Conservation (phyloP, 805 yeast species). For the Candida orba region DNA sequence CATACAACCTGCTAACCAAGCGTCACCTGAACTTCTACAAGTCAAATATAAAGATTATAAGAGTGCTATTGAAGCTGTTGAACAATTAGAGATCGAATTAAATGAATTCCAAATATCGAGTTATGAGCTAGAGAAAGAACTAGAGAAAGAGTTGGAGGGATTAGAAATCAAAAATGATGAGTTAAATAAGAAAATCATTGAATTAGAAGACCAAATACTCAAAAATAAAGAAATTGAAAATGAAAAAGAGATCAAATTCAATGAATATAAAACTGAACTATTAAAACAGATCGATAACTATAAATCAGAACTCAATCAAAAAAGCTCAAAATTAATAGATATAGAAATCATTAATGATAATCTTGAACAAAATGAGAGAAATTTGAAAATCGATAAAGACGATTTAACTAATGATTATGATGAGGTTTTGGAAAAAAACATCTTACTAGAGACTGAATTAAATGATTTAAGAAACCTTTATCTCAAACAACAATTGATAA, state of each 20-base stretch:
- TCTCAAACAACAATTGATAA: constrained; percentile 20
- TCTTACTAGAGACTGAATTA: constrained; percentile 33
- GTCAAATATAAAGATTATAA: constrained; percentile 23
- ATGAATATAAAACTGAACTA: constrained; percentile 16
- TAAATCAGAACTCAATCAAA: constrained; percentile 25
- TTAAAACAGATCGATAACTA: constrained; percentile 18
- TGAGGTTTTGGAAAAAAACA: constrained; percentile 29
- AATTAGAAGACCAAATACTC: constrained; percentile 5
- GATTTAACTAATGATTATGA: constrained; percentile 31
- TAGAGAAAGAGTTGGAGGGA: constrained; percentile 35
- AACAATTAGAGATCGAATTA: constrained; percentile 34
- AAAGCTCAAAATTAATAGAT: constrained; percentile 29
- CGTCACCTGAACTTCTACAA: constrained; percentile 5
- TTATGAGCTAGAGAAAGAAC: constrained; percentile 36
- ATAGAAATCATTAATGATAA: constrained; percentile 38
- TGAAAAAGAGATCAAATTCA: constrained; percentile 23
- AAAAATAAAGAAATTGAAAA: constrained; percentile 17
- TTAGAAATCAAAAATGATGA: constrained; percentile 20
- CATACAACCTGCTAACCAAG: too few relatives aligned
- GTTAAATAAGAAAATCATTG: constrained; percentile 15
- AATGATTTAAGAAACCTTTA: constrained; percentile 23
- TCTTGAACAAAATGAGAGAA: constrained; percentile 35
- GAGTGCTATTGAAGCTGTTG: constrained; percentile 30
- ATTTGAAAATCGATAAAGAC: constrained; percentile 25
- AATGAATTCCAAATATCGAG: constrained; percentile 37